Base-by-base conservation (phyloP, 176 grass and related monocot species). In the Cenchrus purpureus region DNA sequence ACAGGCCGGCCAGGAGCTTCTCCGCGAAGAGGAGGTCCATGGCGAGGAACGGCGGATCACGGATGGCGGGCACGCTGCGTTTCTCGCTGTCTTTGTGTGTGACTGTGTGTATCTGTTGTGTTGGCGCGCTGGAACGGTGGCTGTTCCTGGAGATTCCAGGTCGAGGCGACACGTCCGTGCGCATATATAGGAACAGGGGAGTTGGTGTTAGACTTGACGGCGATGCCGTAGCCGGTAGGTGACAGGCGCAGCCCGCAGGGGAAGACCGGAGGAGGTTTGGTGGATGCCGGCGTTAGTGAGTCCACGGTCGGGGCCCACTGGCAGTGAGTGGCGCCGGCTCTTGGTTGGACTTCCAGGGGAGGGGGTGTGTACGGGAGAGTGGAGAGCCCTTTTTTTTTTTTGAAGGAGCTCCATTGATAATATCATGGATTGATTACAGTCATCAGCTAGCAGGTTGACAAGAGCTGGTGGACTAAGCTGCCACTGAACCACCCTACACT, bases 1-100 rank as follows among this genome's bases (percentile, higher is more conserved):
- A 89, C 59, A 97, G 88, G 28, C 90, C 92, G 1, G 69, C 65
- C 1, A 97, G 90, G 61, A 86, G 80, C 80, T 92, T 97, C 86
- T 97, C 90, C 42, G 86, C 13, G 42, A 97, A 85, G 51, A 79
- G 83, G 10, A 92, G 82, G 64, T 94, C 95, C 95, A 97, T 97
- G 44, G 67, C 77, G 56, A 50, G 34, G 71, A 40, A 76, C 11
- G 25, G 25, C 25, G 25, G 25, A 25, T 25, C 25, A 25, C 25
- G 31, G 73, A 57, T 37, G 73, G 4, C 15, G 16, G 73, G 15
- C 9, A 19, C n/a, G 20, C 29, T 43, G 34, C 46, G 4, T 48
- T 20, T 7, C 52, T 55, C 49, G 2, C 78, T 40, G 7, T 8
- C 55, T 16, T 25, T 44, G 7, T 43, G 32, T 59, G 4, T 44